Percentiles rank a stretch among this genome's conserved stretches.
phyloP scores from a whole-genome alignment of 306 rosid species.

The Prunus mume region DNA sequence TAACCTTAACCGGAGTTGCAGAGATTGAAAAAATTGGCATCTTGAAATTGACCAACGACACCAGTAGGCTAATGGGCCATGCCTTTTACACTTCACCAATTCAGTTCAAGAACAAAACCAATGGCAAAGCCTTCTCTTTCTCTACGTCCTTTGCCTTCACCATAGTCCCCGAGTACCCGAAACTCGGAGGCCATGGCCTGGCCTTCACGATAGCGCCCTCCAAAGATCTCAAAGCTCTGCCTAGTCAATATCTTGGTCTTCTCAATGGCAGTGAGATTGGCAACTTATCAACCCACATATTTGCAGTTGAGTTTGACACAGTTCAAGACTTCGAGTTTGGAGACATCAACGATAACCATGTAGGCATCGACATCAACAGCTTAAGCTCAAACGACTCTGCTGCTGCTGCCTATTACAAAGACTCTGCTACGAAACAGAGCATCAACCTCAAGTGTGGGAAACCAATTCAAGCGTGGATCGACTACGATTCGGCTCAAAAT shows the following conservation, averaged over 20 bases:
- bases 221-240: slow-evolving; percentile 51
- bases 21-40: slow-evolving; percentile 43
- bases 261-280: slow-evolving; percentile 54
- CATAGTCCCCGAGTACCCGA: slow-evolving; percentile 73
- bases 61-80: slow-evolving; percentile 45
- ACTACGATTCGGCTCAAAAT: slow-evolving; percentile 50
- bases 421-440: slow-evolving; percentile 23
- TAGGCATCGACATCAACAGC: slow-evolving; percentile 69
- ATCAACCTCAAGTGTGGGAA: slow-evolving; percentile 57
- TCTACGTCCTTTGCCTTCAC: slow-evolving; percentile 64
- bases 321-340: slow-evolving; percentile 82
- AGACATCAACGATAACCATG: slow-evolving; percentile 81
- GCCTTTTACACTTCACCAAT: slow-evolving; percentile 52
- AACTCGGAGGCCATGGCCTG: slow-evolving; percentile 84
- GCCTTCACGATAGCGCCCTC: slow-evolving; percentile 61
- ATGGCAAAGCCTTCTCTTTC: slow-evolving; percentile 61
- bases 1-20: slow-evolving; percentile 51
- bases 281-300: slow-evolving; percentile 59
- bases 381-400: slow-evolving; percentile 51
- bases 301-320: slow-evolving; percentile 82
- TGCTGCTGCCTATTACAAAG: slow-evolving; percentile 42
- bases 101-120: slow-evolving; percentile 52
- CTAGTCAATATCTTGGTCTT: slow-evolving; percentile 80
- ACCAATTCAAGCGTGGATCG: slow-evolving; percentile 69
- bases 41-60: slow-evolving; percentile 57